A percentile compares a stretch with the other conserved stretches of the same genome.
Evolutionary conservation across 2,329 filamentous ascomycete genomes (phyloP).

Genomic region (Huntiella decipiens): DNA sequence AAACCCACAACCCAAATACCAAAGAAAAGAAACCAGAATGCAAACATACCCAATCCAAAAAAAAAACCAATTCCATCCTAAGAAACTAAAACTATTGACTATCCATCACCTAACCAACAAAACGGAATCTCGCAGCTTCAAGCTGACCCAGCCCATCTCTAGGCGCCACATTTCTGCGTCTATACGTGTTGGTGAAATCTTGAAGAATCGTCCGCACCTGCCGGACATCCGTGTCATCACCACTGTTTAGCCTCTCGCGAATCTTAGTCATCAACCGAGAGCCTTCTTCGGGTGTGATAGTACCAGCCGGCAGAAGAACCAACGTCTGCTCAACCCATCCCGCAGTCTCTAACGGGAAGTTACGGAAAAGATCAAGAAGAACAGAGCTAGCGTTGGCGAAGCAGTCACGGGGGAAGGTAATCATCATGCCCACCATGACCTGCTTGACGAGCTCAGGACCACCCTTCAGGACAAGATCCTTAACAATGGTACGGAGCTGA

Average conservation of each 20-base stretch:
- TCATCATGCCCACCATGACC: slow-evolving; percentile 96
- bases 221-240: slow-evolving; percentile 40
- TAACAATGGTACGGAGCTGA: slow-evolving; percentile 55
- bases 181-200: slow-evolving; percentile 91
- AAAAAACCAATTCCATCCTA: slow-evolving; percentile 2
- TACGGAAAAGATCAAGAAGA: slow-evolving; percentile 72
- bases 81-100: background rate
- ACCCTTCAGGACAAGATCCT: slow-evolving; percentile 47
- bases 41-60: slow-evolving; percentile 3
- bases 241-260: slow-evolving; percentile 51
- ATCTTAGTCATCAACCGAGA: slow-evolving; percentile 67
- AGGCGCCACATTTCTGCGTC: slow-evolving; percentile 85
- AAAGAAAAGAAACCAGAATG: slow-evolving; percentile 1
- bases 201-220: slow-evolving; percentile 75
- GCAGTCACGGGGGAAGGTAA: slow-evolving; percentile 88
- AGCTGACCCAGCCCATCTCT: slow-evolving; percentile 74
- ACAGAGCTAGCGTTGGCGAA: slow-evolving; percentile 88
- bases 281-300: slow-evolving; percentile 60
- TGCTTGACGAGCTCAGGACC: slow-evolving; percentile 71
- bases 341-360: slow-evolving; percentile 62
- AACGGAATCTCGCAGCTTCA: slow-evolving; percentile 75
- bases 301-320: slow-evolving; percentile 63
- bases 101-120: slow-evolving; percentile 25
- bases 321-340: slow-evolving; percentile 73
- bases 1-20: slow-evolving; percentile 1